Percentiles rank a stretch among this genome's conserved stretches.
Evolutionary conservation across 805 yeast species (phyloP).

Genomic region (Saturnispora sanitii): DNA sequence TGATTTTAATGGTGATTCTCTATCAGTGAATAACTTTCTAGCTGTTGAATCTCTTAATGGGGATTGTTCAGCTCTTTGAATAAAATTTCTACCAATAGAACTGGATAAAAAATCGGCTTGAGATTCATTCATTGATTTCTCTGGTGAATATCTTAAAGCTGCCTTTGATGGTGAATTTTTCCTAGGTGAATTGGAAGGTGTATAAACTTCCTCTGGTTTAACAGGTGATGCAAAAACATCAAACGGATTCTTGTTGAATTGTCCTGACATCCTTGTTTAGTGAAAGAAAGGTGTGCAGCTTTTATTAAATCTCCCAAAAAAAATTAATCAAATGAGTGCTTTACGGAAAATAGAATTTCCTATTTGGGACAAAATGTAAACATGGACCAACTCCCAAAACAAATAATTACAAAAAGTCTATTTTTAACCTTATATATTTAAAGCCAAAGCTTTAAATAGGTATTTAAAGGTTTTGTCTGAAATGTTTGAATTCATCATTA

Average conservation of each 20-base stretch:
- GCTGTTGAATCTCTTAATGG: slow-evolving; percentile 31
- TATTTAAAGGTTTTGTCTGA: too few relatives aligned
- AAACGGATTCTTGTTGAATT: slow-evolving; percentile 23
- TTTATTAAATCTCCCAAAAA: neutral
- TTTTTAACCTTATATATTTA: too few relatives aligned
- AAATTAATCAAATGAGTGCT: slow-evolving; percentile 5
- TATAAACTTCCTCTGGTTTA: slow-evolving; percentile 25
- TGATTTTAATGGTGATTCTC: slow-evolving; percentile 64
- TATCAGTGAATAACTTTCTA: slow-evolving; percentile 55
- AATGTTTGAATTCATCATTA: too few relatives aligned
- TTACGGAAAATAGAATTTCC: slow-evolving; percentile 8
- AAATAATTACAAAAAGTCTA: too few relatives aligned
- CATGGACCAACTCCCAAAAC: too few relatives aligned
- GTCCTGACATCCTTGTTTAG: slow-evolving; percentile 14
- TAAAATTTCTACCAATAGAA: slow-evolving; percentile 31
- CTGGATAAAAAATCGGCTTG: slow-evolving; percentile 24
- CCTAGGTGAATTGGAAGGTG: slow-evolving; percentile 26
- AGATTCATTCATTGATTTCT: slow-evolving; percentile 25
- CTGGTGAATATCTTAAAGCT: slow-evolving; percentile 35
- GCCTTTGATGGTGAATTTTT: slow-evolving; percentile 29
- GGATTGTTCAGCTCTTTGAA: slow-evolving; percentile 27
- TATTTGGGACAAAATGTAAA: slow-evolving; percentile 13
- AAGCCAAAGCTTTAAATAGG: too few relatives aligned
- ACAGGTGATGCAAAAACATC: slow-evolving; percentile 22
- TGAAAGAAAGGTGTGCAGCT: neutral